These are phyloP conservation scores for Phytophthora pini DNA, from an alignment of 352 stramenopile genomes.

Conservation along the genomic window DNA sequence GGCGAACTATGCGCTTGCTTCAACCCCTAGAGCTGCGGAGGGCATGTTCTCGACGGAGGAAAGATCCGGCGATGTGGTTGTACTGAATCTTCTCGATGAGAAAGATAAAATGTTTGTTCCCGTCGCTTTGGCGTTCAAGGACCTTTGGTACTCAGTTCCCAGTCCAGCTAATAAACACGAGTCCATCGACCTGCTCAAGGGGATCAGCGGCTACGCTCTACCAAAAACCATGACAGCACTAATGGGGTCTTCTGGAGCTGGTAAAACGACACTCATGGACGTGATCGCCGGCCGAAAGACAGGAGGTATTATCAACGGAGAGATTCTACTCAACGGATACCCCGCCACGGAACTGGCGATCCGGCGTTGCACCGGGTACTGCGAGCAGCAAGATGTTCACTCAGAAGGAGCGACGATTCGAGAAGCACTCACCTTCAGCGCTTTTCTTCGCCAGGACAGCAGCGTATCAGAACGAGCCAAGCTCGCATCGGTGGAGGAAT, in stretches of 20 bases:
- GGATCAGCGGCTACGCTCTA: slow-evolving; percentile 53
- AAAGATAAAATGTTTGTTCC: slow-evolving; percentile 24
- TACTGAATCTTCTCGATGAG: slow-evolving; percentile 18
- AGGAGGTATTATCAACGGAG: slow-evolving; percentile 37
- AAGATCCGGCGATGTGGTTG: slow-evolving; percentile 7
- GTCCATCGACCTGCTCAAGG: slow-evolving; percentile 73
- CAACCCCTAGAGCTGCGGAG: slow-evolving; percentile 13
- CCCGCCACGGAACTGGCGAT: slow-evolving; percentile 35
- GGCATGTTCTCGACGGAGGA: background rate
- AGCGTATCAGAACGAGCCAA: slow-evolving; percentile 36
- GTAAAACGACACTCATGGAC: slow-evolving; percentile 69
- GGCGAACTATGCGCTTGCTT: slow-evolving; percentile 20
- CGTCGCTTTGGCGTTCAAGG: slow-evolving; percentile 32
- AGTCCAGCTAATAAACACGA: slow-evolving; percentile 17
- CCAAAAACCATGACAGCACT: slow-evolving; percentile 56
- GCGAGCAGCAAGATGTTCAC: slow-evolving; percentile 20
- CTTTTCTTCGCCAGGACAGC: slow-evolving; percentile 61
- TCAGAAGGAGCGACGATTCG: slow-evolving; percentile 58
- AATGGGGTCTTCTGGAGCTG: slow-evolving; percentile 64
- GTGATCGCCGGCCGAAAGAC: background rate
- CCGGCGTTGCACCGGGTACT: slow-evolving; percentile 42
- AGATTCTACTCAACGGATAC: slow-evolving; percentile 55
- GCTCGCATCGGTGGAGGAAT: slow-evolving; percentile 39
- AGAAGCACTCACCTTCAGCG: slow-evolving; percentile 88
- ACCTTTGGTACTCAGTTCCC: slow-evolving; percentile 24